These are phyloP conservation scores for Gardenia jasminoides DNA, from an alignment of 257 asterid species.

Conservation along the genomic window DNA sequence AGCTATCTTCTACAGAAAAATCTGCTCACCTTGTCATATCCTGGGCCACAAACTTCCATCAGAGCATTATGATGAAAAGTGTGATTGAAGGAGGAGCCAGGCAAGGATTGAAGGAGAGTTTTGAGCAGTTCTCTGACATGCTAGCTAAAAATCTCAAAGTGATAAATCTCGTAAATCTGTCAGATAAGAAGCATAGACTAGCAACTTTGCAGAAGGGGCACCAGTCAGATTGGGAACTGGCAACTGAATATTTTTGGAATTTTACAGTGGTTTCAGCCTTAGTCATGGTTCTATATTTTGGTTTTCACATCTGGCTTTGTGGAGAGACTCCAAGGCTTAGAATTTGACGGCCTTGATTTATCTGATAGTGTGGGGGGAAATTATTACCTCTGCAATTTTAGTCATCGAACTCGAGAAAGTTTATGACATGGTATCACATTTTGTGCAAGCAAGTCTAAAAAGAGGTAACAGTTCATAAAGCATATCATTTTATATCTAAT, in stretches of 20 bases:
- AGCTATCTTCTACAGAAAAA: constrained; percentile 48
- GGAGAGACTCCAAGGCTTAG: constrained; percentile 59
- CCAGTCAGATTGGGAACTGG: constrained; percentile 49
- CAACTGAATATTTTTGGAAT: constrained; percentile 59
- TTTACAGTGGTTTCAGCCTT: constrained; percentile 58
- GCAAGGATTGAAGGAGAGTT: constrained; percentile 83
- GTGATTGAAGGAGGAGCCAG: constrained; percentile 75
- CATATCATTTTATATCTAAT: neutral
- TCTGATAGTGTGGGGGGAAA: constrained; percentile 89
- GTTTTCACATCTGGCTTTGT: constrained; percentile 57
- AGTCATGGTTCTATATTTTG: constrained; percentile 46
- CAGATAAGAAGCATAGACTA: constrained; percentile 55
- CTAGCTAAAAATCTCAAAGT: constrained; percentile 48
- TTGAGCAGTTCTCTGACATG: constrained; percentile 56
- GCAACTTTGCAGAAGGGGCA: constrained; percentile 53
- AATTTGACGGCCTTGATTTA: constrained; percentile 68
- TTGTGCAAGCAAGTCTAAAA: constrained; percentile 64
- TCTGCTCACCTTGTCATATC: constrained; percentile 64
- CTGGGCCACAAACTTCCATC: constrained; percentile 69
- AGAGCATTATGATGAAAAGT: constrained; percentile 74
- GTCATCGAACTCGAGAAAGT: constrained; percentile 62
- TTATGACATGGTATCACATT: constrained; percentile 66
- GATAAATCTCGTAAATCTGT: constrained; percentile 27
- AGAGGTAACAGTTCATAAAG: constrained; percentile 47
- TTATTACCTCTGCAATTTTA: constrained; percentile 57